Conservation (phyloP, 768 basidiomycete species). For the Lactifluus hygrophoroides region DNA sequence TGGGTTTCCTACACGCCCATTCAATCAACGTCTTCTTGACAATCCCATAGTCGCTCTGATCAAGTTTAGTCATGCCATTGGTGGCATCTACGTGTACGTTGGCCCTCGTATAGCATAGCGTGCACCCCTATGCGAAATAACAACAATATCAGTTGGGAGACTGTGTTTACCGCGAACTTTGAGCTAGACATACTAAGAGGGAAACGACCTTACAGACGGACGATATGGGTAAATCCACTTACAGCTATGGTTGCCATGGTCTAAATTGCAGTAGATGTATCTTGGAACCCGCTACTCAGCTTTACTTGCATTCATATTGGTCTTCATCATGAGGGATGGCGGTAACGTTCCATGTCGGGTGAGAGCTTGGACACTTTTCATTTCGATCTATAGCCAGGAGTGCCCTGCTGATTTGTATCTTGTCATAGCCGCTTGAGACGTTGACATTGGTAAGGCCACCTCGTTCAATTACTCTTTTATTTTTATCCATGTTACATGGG, state of each 20-base stretch:
- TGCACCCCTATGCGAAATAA: neutral
- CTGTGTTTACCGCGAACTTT: neutral
- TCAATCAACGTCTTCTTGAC: neutral
- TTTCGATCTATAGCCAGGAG: neutral
- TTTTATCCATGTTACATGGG: neutral
- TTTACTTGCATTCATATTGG: neutral
- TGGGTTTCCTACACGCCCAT: neutral
- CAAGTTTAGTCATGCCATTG: neutral
- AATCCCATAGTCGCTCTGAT: neutral
- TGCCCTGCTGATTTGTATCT: neutral
- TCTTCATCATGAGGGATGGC: neutral
- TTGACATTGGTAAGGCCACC: neutral
- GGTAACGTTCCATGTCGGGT: neutral
- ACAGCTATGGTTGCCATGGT: no score
- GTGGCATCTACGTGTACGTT: neutral
- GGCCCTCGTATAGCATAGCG: neutral
- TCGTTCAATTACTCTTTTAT: neutral
- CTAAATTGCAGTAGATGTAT: neutral
- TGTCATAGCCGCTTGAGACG: neutral
- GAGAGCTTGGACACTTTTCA: neutral
- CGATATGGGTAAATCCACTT: conserved; percentile 4
- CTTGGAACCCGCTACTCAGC: conserved; percentile 2
- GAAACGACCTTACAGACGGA: conserved; percentile 4
- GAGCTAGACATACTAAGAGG: conserved; percentile 1
- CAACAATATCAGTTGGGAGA: neutral